Evolutionary conservation across 495 filamentous ascomycete species (phyloP), one percentile per base, ranked within the genome.

Genomic region (Lophiotrema nucula): DNA sequence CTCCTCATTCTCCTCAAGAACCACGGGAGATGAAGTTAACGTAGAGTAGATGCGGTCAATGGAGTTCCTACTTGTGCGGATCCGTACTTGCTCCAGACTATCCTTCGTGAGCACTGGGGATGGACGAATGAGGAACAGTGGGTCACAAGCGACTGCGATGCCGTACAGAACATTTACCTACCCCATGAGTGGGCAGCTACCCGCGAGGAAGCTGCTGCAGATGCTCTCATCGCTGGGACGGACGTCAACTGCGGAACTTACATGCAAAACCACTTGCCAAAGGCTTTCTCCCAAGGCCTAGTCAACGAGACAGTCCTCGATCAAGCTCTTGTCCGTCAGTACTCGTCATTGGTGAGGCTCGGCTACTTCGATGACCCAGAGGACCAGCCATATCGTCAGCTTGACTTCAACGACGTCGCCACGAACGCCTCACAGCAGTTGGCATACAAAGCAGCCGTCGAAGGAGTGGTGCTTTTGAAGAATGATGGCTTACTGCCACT

Each of bases 241-340:
- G 83, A 86, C 64, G 74, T 84, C 45, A 75, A 86, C 61, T 87
- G 83, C 59, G 84, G 83, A 0, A 74, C 76, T 2, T 78, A 77
- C 24, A 84, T 83, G 65, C 79, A 77, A 24, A 67, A 78, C 53
- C 60, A 67, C 52, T 69, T 85, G 8, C 74, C 77, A 3, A 65
- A 70, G 13, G 79, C 83, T 0, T 74, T 79, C 39, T 64, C 70
- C 11, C 67, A 80, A 58, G 76, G 77, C 1, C 65, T 75, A 4
- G 73, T 82, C 41, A 76, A 79, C 35, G 71, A 77, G 19, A 65
- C 70, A 11, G 75, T 73, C 4, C 73, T 85, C 22, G 80, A 83
- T 50, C 73, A 73, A 54, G 77, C 79, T 0, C 70, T 86, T 0
- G 76, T 76, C 55, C 74, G 84, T 3, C 73, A 78, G 22, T 86